Conservation (phyloP, 768 basidiomycete genomes). For the Lactarius hatsudake region DNA sequence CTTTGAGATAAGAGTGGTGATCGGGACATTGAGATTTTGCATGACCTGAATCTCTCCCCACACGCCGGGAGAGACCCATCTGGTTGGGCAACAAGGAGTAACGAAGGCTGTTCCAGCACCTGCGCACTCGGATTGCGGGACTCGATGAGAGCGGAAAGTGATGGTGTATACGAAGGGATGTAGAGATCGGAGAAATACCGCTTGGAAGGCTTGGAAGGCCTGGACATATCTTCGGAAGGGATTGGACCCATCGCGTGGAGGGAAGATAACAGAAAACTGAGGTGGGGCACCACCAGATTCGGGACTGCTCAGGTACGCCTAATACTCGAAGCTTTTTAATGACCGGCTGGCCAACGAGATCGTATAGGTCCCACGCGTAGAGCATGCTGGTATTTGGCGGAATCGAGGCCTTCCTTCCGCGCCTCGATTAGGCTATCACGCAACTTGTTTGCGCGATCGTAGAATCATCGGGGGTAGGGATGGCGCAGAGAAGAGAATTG, state of each 20-base stretch:
- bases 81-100: constrained; percentile 8
- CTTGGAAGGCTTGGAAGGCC: background rate
- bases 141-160: constrained; percentile 4
- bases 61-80: background rate
- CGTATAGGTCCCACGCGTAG: background rate
- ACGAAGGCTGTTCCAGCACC: background rate
- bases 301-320: too few relatives aligned
- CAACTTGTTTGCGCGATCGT: too few relatives aligned
- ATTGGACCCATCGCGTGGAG: constrained; percentile 7
- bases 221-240: background rate
- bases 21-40: background rate
- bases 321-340: too few relatives aligned
- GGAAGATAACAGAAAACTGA: too few relatives aligned
- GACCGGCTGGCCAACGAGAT: background rate
- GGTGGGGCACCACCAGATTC: too few relatives aligned
- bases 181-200: constrained; percentile 10
- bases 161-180: constrained; percentile 3
- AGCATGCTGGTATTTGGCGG: background rate
- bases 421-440: background rate
- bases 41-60: background rate
- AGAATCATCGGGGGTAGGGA: too few relatives aligned
- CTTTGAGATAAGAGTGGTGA: background rate
- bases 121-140: background rate
- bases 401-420: background rate
- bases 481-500: too few relatives aligned